phyloP scores from a whole-genome alignment of 768 basidiomycete genomes.

The Artomyces pyxidatus region DNA sequence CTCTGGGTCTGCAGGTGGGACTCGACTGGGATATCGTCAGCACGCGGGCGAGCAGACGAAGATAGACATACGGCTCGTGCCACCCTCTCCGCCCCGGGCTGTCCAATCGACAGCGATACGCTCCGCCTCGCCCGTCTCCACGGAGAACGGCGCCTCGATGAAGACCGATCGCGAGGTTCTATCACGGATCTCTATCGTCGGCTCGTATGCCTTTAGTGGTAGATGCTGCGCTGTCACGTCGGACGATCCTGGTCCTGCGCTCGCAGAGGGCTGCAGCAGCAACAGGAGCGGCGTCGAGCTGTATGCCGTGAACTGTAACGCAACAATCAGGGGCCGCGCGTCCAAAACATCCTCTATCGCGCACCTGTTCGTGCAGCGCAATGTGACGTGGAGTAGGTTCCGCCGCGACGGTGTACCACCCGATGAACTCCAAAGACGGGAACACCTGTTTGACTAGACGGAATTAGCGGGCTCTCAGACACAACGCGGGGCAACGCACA shows the following conservation, averaged over 20 bases:
- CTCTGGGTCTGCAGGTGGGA: constrained; percentile 87
- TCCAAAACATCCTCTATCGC: constrained; percentile 6
- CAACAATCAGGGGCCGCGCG: not conserved
- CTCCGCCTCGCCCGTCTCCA: constrained; percentile 98
- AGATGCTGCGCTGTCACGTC: constrained; percentile 64
- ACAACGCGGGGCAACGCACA: constrained; percentile 52
- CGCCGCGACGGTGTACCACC: constrained; percentile 92
- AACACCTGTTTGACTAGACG: constrained; percentile 92
- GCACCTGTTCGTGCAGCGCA: constrained; percentile 78
- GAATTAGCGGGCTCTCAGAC: no score
- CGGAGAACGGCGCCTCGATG: constrained; percentile 76
- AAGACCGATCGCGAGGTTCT: constrained; percentile 71
- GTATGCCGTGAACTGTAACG: constrained; percentile 65
- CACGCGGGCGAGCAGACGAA: constrained; percentile 2
- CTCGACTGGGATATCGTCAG: constrained; percentile 52
- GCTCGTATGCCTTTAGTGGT: constrained; percentile 91
- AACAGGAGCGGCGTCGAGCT: constrained; percentile 88
- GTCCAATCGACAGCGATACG: constrained; percentile 98
- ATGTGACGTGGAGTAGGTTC: constrained; percentile 70
- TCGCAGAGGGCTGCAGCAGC: constrained; percentile 50
- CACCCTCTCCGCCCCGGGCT: constrained; percentile 75
- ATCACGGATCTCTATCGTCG: constrained; percentile 78
- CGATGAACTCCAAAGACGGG: constrained; percentile 93
- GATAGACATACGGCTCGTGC: constrained; percentile 59
- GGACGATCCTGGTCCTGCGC: constrained; percentile 33